These are phyloP conservation scores for Megacollybia marginata DNA, from an alignment of 768 basidiomycete genomes.

Conservation along the genomic window DNA sequence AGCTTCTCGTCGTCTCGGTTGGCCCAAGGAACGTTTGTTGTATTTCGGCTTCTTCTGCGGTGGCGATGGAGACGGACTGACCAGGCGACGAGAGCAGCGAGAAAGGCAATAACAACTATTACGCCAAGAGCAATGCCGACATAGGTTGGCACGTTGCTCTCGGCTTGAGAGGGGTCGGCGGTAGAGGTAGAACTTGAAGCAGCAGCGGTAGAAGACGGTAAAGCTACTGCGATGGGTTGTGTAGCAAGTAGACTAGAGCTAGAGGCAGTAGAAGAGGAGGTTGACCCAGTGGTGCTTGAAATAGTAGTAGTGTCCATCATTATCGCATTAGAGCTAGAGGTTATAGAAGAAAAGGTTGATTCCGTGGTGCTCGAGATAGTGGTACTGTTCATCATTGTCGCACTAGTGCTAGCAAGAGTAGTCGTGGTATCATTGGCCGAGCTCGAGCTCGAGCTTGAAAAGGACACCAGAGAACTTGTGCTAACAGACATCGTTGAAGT, in stretches of 20 bases:
- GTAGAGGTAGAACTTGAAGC: neutral
- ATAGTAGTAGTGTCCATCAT: too few species aligned
- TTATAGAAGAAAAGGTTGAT: neutral
- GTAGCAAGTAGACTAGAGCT: neutral
- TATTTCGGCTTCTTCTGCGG: constrained; percentile 24
- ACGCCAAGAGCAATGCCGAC: constrained; percentile 41
- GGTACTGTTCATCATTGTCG: too few species aligned
- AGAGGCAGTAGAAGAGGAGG: neutral
- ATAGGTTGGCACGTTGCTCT: constrained; percentile 32
- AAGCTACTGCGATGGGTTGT: neutral
- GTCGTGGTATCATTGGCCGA: too few species aligned
- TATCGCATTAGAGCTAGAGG: too few species aligned
- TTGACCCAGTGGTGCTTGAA: too few species aligned
- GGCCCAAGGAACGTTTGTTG: constrained; percentile 30
- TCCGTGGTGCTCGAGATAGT: too few species aligned
- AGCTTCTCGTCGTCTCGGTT: neutral
- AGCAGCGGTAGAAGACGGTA: neutral
- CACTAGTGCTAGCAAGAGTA: too few species aligned
- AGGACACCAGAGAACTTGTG: too few species aligned
- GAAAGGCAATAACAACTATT: constrained; percentile 34
- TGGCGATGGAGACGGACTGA: constrained; percentile 34
- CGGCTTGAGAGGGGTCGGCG: neutral
- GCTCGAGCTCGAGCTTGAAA: too few species aligned
- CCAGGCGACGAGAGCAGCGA: constrained; percentile 43
- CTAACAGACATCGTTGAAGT: too few species aligned